These are phyloP conservation scores for Termitomyces sp. DNA, from an alignment of 768 basidiomycete species.

Conservation along the genomic window DNA sequence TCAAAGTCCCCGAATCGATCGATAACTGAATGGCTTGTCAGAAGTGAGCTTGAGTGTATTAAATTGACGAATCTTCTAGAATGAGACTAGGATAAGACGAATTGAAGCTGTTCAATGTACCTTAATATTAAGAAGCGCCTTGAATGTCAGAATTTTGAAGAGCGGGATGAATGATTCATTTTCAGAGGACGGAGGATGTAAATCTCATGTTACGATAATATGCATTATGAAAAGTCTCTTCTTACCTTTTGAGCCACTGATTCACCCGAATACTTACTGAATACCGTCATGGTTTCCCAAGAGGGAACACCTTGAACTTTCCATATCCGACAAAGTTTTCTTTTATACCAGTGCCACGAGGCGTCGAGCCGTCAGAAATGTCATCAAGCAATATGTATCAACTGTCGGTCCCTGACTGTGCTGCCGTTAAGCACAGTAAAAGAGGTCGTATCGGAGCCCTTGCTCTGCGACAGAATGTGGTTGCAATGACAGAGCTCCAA, in stretches of 20 bases:
- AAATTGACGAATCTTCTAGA: not conserved
- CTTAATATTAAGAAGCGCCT: not conserved
- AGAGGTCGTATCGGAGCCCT: no score
- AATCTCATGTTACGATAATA: slow-evolving; percentile 3
- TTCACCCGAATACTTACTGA: not conserved
- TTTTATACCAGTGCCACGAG: slow-evolving; percentile 6
- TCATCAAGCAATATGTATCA: slow-evolving; percentile 7
- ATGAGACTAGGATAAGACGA: not conserved
- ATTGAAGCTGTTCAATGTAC: not conserved
- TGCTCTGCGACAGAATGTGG: not conserved
- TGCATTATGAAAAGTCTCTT: not conserved
- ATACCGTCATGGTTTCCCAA: not conserved
- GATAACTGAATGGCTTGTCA: not conserved
- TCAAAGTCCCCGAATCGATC: not conserved
- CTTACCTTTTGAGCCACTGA: not conserved
- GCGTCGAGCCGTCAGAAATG: not conserved
- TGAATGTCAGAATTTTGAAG: not conserved
- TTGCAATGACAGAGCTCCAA: not conserved
- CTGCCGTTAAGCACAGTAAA: not conserved
- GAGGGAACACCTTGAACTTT: slow-evolving; percentile 11
- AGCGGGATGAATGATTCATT: not conserved
- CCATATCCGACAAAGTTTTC: slow-evolving; percentile 8
- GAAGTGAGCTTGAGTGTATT: not conserved
- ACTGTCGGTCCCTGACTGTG: not conserved
- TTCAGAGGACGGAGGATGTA: not conserved